Evolutionary conservation across 2,329 filamentous ascomycete species (phyloP).

Genomic region (Setomelanomma holmii): DNA sequence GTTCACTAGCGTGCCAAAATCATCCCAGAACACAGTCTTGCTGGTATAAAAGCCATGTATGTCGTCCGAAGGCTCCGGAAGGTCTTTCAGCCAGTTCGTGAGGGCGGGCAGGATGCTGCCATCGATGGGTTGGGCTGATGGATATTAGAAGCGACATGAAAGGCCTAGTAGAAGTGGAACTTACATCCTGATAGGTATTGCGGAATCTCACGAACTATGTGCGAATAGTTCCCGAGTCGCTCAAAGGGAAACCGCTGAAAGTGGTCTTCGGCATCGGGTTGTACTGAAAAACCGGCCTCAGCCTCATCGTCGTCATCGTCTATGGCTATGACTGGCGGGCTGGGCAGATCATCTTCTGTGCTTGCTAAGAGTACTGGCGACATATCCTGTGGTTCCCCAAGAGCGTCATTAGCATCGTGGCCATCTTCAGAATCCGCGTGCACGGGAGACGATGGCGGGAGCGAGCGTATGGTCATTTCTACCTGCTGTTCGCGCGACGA

Average conservation of each 20-base stretch:
- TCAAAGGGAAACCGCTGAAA: conserved; percentile 43
- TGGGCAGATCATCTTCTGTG: conserved; percentile 23
- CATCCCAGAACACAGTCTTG: conserved; percentile 44
- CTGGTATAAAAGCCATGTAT: conserved; percentile 34
- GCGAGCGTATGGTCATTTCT: conserved; percentile 51
- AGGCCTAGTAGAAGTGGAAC: conserved; percentile 1
- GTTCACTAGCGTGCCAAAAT: conserved; percentile 35
- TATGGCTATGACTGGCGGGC: conserved; percentile 46
- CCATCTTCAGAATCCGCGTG: conserved; percentile 21
- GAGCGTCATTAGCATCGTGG: conserved; percentile 11
- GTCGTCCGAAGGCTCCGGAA: conserved; percentile 31
- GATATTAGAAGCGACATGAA: conserved; percentile 16
- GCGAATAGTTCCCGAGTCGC: conserved; percentile 19
- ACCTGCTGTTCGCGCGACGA: conserved; percentile 34
- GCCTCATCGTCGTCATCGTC: conserved; percentile 44
- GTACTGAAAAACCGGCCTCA: conserved; percentile 18
- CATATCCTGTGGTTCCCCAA: conserved; percentile 12
- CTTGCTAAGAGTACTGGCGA: conserved; percentile 24
- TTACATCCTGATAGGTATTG: conserved; percentile 36
- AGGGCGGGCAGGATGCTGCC: conserved; percentile 32
- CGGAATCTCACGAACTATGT: conserved; percentile 30
- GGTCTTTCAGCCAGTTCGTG: conserved; percentile 34
- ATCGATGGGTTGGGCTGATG: conserved; percentile 25
- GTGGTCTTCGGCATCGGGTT: conserved; percentile 34
- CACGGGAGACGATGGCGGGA: conserved; percentile 36